Base-by-base conservation (phyloP, 108 stramenopile genomes). In the Pseudonitzschia delicatissima region DNA sequence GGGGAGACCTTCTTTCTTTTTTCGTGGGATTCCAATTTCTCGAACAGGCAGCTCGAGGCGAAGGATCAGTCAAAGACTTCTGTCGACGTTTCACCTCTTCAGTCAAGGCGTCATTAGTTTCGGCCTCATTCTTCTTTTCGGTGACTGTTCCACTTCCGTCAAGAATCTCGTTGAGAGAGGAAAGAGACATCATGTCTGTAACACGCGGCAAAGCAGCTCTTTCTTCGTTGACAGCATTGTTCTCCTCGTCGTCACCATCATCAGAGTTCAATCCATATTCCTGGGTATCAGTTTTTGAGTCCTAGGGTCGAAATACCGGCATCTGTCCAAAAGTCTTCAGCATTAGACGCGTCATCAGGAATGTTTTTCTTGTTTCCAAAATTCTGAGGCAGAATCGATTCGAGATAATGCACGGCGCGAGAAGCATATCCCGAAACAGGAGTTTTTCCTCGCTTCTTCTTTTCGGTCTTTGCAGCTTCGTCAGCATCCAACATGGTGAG, bases 181-280 rank as follows among this genome's bases (percentile, higher is more conserved):
- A 66, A 36, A 73, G 63, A 6, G 72, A 73, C 64, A 73, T 73
- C 27, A 73, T 57, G 29, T 73, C 72, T 44, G 51, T 40, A 58
- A 59, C 61, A 5, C 39, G 35, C 39, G 18, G 21, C 23, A 42
- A 61, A 33, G 25, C 39, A 40, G 59, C 39, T 61, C 39, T n/a
- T 9, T 55, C 53, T n/a, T 55, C 29, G 31, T 32, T n/a, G 9
- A 33, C 8, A 7, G n/a, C 12, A 31, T 55, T 27, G 15, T 27
- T 27, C 1, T 5, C 12, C n/a, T 55, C 53, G 26, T 34, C 15
- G 45, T 33, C 48, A 34, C 31, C 53, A 47, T 50, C 48, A 48
- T 59, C 32, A 28, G 27, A 6, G 40, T 37, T 29, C 39, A 71
- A 34, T 34, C 66, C 23, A 27, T 67, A 74, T 37, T 67, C 73